These are phyloP conservation scores for Turnera subulata DNA, from an alignment of 345 rosid species.

Conservation along the genomic window DNA sequence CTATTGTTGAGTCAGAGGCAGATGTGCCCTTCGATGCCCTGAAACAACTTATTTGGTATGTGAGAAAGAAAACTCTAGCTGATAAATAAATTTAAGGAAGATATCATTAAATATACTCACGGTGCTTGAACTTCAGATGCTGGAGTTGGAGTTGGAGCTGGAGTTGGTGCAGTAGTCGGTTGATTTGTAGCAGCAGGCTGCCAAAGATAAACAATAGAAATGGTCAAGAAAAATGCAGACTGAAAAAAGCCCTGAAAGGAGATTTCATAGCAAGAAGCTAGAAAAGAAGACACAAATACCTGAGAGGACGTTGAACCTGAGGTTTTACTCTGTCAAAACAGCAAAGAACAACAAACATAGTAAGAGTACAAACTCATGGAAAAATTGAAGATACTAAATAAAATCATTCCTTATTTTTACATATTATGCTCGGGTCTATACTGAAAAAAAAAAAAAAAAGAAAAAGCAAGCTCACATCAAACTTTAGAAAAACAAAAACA, in stretches of 20 bases:
- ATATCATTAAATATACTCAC: conserved; percentile 32
- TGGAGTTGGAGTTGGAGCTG: conserved; percentile 31
- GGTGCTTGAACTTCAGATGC: conserved; percentile 45
- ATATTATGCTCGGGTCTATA: too few relatives aligned
- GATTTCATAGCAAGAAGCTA: background rate
- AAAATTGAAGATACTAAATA: too few relatives aligned
- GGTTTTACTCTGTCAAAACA: conserved; percentile 56
- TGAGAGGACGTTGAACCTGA: conserved; percentile 56
- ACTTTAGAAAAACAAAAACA: too few relatives aligned
- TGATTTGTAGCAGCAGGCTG: conserved; percentile 59
- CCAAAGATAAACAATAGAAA: conserved; percentile 11
- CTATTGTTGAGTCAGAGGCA: conserved; percentile 31
- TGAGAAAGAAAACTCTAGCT: conserved; percentile 7
- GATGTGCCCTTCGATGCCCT: conserved; percentile 32
- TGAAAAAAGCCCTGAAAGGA: conserved; percentile 2
- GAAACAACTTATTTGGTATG: conserved; percentile 9
- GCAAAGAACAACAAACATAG: background rate
- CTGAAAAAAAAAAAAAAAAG: too few relatives aligned
- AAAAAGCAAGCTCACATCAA: too few relatives aligned
- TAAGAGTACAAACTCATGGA: background rate
- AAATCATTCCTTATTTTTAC: too few relatives aligned
- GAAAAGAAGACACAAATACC: conserved; percentile 29
- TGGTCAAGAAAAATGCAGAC: conserved; percentile 2
- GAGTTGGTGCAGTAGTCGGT: conserved; percentile 33
- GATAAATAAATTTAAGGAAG: background rate